Evolutionary conservation across 2,329 filamentous ascomycete genomes (phyloP), one percentile per base, ranked within the genome.

Genomic region (Nigrospora oryzae): DNA sequence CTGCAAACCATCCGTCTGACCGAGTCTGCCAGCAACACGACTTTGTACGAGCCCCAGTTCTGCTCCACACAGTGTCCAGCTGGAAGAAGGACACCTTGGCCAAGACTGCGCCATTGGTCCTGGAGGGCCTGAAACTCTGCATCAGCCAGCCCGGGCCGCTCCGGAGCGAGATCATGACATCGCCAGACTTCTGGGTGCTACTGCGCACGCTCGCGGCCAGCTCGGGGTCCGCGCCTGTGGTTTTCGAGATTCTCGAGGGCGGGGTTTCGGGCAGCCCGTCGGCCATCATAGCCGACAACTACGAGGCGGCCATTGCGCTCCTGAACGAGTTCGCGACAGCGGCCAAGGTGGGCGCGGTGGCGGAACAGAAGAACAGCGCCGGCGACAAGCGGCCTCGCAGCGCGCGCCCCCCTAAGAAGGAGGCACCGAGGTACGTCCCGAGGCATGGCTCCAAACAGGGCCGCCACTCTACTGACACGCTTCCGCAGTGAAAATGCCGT

Each of bases 171-270:
- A 86, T 97, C 53, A 94, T 95, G 66, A 91, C 88, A 13, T 97
- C 91, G 15, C 93, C 93, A 0, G 93, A 98, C 59, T 97, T 98
- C 63, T 98, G 93, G 93, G 84, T 85, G 5, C 86, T 96, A 13
- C 71, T 98, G 43, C 83, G 89, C 49, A 78, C 81, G 31, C 70
- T 98, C 15, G 81, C 87, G 39, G 71, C 74, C 19, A 77, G 84
- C 49, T 68, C 79, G 3, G 83, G 87, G 43, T 83, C 85, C 23
- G 86, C 89, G 2, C 74, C 83, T 0, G 74, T 83, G 14, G 89
- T 95, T 0, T 97, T 97, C 61, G 81, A 85, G 44, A 86, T 97
- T n/a, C 73, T 96, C 0, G 85, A 93, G 58, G 81, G 78, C 44
- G 81, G 90, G 23, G 81, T 89, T 2, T 77, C 76, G 12, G 84